phyloP scores from a whole-genome alignment of 306 rosid genomes.

The Arachis stenosperma region DNA sequence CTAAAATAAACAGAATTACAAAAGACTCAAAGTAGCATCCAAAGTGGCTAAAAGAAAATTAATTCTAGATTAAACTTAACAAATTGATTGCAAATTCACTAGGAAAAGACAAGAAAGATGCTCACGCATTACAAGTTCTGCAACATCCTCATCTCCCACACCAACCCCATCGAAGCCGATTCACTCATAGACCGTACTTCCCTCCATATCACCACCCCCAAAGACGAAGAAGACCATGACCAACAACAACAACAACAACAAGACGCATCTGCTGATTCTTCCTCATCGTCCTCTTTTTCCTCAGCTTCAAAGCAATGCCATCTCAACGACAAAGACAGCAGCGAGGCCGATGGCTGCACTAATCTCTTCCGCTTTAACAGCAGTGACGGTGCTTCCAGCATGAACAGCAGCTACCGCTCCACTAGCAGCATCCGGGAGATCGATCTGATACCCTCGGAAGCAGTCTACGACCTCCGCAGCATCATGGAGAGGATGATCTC shows the following conservation, averaged over 20 bases:
- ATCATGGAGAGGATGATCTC: slow-evolving; percentile 85
- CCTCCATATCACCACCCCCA: slow-evolving; percentile 23
- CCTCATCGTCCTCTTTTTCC: slow-evolving; percentile 33
- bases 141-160: slow-evolving; percentile 73
- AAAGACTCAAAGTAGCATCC: too few relatives aligned
- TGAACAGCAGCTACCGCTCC: slow-evolving; percentile 59
- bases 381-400: slow-evolving; percentile 28
- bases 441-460: slow-evolving; percentile 88
- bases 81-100: too few relatives aligned
- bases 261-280: not conserved
- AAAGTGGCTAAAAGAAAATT: too few relatives aligned
- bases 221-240: slow-evolving; percentile 4
- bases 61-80: too few relatives aligned
- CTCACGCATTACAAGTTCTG: slow-evolving; percentile 65
- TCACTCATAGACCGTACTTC: slow-evolving; percentile 61
- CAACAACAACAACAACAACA: not conserved
- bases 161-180: slow-evolving; percentile 66
- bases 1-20: too few relatives aligned
- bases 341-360: not conserved
- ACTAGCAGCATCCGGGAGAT: slow-evolving; percentile 86
- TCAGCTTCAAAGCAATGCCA: not conserved
- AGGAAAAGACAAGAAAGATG: too few relatives aligned
- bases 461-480: slow-evolving; percentile 71
- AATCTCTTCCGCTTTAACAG: slow-evolving; percentile 49
- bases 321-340: not conserved